Evolutionary conservation across 805 yeast species (phyloP).

Genomic region (Candida stauntonica): DNA sequence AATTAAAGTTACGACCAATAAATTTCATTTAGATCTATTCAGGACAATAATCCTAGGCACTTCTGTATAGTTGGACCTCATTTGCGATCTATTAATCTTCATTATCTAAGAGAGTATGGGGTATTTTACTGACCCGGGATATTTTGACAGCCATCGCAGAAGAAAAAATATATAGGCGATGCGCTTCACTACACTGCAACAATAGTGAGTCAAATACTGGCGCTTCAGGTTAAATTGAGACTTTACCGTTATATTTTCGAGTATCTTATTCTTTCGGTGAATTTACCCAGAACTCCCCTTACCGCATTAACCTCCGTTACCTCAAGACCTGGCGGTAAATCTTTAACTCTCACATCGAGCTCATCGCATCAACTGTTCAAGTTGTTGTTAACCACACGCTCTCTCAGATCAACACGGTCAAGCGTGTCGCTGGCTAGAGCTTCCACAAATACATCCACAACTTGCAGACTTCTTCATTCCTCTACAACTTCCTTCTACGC

Average conservation of each 20-base stretch:
- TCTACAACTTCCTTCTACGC: background rate
- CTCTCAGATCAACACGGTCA: slow-evolving; percentile 8
- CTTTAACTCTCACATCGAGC: no score
- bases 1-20: background rate
- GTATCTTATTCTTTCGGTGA: no score
- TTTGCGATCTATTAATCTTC: no score
- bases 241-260: background rate
- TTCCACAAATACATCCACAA: slow-evolving; percentile 8
- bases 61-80: no score
- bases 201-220: background rate
- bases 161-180: background rate
- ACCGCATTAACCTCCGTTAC: no score
- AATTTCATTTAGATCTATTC: background rate
- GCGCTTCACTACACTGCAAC: background rate
- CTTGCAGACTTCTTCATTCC: background rate
- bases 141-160: background rate
- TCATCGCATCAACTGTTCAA: slow-evolving; percentile 2
- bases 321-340: no score
- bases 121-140: slow-evolving; percentile 1
- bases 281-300: no score
- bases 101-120: no score
- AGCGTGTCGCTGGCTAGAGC: slow-evolving; percentile 12
- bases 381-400: slow-evolving; percentile 3
- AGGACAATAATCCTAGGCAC: no score
- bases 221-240: background rate